phyloP scores from a whole-genome alignment of 2,329 filamentous ascomycete species.

The Penicillium nordicum region DNA sequence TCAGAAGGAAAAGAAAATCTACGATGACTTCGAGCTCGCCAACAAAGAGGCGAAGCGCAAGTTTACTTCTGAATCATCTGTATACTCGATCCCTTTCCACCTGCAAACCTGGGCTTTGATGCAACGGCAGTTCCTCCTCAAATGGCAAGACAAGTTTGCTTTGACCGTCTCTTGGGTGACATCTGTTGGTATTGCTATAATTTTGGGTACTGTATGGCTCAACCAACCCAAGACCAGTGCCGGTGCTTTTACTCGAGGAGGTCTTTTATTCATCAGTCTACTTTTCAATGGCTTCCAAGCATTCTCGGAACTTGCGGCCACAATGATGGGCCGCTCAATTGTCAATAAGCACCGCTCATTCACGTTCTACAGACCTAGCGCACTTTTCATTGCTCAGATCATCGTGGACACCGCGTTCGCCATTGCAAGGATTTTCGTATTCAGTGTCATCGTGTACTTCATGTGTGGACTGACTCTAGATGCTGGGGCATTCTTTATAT shows the following conservation, averaged over 20 bases:
- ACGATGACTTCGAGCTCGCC: conserved; percentile 73
- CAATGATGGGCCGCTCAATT: conserved; percentile 72
- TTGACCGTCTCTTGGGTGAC: conserved; percentile 69
- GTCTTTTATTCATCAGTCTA: conserved; percentile 74
- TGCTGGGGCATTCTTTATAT: conserved; percentile 75
- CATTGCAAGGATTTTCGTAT: conserved; percentile 66
- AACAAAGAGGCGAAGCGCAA: conserved; percentile 76
- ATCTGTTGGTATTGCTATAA: conserved; percentile 69
- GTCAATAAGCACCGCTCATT: conserved; percentile 83
- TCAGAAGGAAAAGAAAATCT: conserved; percentile 61
- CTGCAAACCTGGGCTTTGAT: conserved; percentile 79
- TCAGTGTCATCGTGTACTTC: conserved; percentile 75
- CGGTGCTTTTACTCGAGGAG: conserved; percentile 76
- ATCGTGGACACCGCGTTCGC: conserved; percentile 73
- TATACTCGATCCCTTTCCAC: conserved; percentile 80
- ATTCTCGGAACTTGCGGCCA: conserved; percentile 70
- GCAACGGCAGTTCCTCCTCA: conserved; percentile 79
- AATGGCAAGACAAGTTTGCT: conserved; percentile 81
- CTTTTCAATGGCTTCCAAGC: conserved; percentile 87
- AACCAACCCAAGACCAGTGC: conserved; percentile 61
- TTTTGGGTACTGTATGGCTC: conserved; percentile 76
- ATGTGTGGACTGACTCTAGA: conserved; percentile 67
- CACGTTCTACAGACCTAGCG: conserved; percentile 77
- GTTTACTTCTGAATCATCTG: conserved; percentile 65
- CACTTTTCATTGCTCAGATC: conserved; percentile 79